Evolutionary conservation across 495 filamentous ascomycete genomes (phyloP).

Genomic region (Platismatia glauca): DNA sequence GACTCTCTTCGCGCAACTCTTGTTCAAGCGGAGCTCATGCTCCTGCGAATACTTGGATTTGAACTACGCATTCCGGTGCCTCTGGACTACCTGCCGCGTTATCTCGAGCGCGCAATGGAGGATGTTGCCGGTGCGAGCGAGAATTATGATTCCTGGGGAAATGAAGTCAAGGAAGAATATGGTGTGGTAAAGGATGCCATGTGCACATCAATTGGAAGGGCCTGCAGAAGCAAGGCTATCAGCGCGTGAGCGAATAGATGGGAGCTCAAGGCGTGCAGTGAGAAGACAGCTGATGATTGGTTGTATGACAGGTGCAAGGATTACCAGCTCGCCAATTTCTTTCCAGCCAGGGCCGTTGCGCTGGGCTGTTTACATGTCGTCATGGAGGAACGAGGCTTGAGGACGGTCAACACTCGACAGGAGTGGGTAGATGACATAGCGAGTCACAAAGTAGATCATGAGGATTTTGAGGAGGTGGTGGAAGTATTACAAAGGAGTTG

Average conservation of each 20-base stretch:
- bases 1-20: conserved; percentile 35
- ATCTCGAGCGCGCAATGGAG: conserved; percentile 31
- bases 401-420: conserved; percentile 7
- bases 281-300: conserved; percentile 5
- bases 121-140: conserved; percentile 24
- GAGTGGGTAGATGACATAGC: conserved; percentile 30
- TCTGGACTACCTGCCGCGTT: conserved; percentile 33
- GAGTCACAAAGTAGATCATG: conserved; percentile 31
- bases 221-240: conserved; percentile 27
- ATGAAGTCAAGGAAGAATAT: conserved; percentile 33
- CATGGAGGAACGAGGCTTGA: conserved; percentile 26
- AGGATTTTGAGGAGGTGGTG: conserved; percentile 34
- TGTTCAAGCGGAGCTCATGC: conserved; percentile 34
- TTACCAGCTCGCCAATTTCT: conserved; percentile 32
- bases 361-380: conserved; percentile 31
- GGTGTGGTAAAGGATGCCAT: conserved; percentile 29
- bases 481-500: conserved; percentile 6
- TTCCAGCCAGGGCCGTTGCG: conserved; percentile 33
- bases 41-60: conserved; percentile 37
- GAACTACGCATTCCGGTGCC: conserved; percentile 33
- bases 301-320: conserved; percentile 21
- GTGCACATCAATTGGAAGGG: conserved; percentile 31
- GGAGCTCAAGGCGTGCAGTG: neutral
- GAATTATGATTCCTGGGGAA: conserved; percentile 26
- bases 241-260: conserved; percentile 25